Evolutionary conservation across 1,284 basidiomycete species (phyloP), one percentile per base, ranked within the genome.

Genomic region (Cryptococcus maquisensis): DNA sequence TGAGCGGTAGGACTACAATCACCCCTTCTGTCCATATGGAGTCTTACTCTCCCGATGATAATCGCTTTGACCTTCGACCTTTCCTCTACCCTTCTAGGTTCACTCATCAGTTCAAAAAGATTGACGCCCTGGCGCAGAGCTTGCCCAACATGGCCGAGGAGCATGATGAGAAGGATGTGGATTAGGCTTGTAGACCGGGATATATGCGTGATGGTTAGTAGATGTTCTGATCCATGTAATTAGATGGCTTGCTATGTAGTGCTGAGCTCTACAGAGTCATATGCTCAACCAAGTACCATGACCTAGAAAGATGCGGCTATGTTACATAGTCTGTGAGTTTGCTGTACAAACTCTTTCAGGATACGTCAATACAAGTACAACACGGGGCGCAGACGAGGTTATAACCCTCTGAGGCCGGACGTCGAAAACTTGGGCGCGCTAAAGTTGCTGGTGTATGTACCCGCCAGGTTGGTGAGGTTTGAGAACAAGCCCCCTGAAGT

Each of bases 1-100:
- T 18, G 7, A 36, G 9, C 24, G 12, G 10, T 47, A 75, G 72
- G 73, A 98, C 96, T 9, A 98, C 94, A 0, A 72, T 99, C 59
- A 98, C 96, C 1, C 96, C 95, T 1, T 84, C 90, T 3, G 98
- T 98, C 65, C 96, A 98, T 74, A 94, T 96, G 61, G 91, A 96
- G 75, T 89, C 88, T 9, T 97, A 97, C 77, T 92, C 89, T 68
- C 93, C 93, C 4, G 95, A 98, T 71, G 94, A 98, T 74, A 97
- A 98, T 72, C 82, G 95, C 62, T 98, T 95, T 69, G 95, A 99
- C 73, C 75, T 98, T 39, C 84, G 95, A 24, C 96, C 94, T 0
- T 99, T 98, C 83, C 79, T 99, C 49, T 98, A 98, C 74, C 90
- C 92, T 6, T 85, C 87, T 24, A 83, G 89, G 50, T 98, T 98